phyloP scores from a whole-genome alignment of 352 stramenopile genomes.

The Peronosclerospora sorghi region DNA sequence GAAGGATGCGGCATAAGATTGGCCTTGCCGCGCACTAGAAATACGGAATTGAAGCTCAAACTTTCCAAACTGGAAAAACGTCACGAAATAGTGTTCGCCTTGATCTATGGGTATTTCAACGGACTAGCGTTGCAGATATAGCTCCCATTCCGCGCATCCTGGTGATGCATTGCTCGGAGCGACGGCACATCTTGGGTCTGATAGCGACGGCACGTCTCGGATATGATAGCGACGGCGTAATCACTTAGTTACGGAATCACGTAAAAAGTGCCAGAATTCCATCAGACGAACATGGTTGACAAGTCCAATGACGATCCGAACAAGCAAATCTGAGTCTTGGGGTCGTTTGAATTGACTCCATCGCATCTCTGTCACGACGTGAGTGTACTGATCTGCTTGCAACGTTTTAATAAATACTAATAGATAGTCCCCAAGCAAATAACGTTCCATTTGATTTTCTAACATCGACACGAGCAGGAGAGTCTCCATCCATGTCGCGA shows the following conservation, averaged over 20 bases:
- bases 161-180: slow-evolving; percentile 29
- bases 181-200: slow-evolving; percentile 11
- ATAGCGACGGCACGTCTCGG: slow-evolving; percentile 25
- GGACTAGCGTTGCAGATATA: slow-evolving; percentile 14
- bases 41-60: slow-evolving; percentile 40
- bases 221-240: slow-evolving; percentile 11
- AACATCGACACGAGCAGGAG: slow-evolving; percentile 20
- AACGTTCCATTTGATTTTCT: slow-evolving; percentile 6
- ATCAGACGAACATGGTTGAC: slow-evolving; percentile 30
- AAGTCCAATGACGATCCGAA: slow-evolving; percentile 28
- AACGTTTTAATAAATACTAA: slow-evolving; percentile 16
- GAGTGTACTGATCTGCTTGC: slow-evolving; percentile 9
- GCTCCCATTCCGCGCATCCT: slow-evolving; percentile 33
- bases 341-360: slow-evolving; percentile 9
- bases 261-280: slow-evolving; percentile 39
- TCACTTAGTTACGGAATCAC: slow-evolving; percentile 17
- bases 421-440: slow-evolving; percentile 18
- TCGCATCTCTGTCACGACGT: slow-evolving; percentile 10
- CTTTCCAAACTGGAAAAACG: slow-evolving; percentile 23
- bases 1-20: slow-evolving; percentile 40
- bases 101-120: slow-evolving; percentile 9
- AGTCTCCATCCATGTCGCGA: slow-evolving; percentile 38
- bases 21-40: slow-evolving; percentile 22
- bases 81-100: slow-evolving; percentile 12
- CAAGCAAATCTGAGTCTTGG: slow-evolving; percentile 18